Evolutionary conservation across 148 eudicot species (phyloP).

Genomic region (Fallopia convolvulus): DNA sequence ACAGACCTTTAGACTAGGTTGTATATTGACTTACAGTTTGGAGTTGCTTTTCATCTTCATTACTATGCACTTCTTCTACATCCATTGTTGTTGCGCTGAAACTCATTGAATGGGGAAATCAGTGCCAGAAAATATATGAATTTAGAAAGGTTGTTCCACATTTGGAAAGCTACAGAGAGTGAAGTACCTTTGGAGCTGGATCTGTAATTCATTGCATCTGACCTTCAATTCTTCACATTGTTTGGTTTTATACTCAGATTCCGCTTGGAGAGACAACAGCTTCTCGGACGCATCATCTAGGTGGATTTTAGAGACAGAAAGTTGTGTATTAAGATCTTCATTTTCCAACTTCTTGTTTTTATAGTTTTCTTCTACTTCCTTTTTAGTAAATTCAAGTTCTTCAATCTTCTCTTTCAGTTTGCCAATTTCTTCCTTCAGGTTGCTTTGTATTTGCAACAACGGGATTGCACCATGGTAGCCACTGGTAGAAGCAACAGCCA

Average conservation of each 20-base stretch:
- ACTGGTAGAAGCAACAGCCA: constrained; percentile 27
- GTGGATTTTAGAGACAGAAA: constrained; percentile 29
- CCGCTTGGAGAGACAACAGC: constrained; percentile 29
- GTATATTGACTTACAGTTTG: constrained; percentile 46
- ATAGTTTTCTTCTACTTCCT: constrained; percentile 28
- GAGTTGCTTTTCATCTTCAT: constrained; percentile 40
- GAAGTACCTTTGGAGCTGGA: constrained; percentile 51
- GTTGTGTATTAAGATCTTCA: constrained; percentile 45
- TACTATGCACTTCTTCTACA: constrained; percentile 14
- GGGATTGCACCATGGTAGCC: constrained; percentile 2
- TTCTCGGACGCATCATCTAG: constrained; percentile 29
- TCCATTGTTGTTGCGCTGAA: constrained; percentile 38
- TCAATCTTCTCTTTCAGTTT: constrained; percentile 19
- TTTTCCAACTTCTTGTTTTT: constrained; percentile 28
- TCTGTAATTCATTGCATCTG: constrained; percentile 34
- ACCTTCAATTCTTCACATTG: constrained; percentile 38
- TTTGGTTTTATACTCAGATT: constrained; percentile 27
- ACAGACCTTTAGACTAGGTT: no score
- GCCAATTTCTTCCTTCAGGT: constrained; percentile 19
- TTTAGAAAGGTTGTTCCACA: neutral
- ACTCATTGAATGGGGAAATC: neutral
- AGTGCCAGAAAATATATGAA: neutral
- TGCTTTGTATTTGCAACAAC: constrained; percentile 14
- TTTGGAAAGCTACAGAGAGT: neutral
- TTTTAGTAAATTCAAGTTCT: constrained; percentile 20